Evolutionary conservation across 257 asterid genomes (phyloP), one percentile per base, ranked within the genome.

Genomic region (Nicotiana obtusifolia): DNA sequence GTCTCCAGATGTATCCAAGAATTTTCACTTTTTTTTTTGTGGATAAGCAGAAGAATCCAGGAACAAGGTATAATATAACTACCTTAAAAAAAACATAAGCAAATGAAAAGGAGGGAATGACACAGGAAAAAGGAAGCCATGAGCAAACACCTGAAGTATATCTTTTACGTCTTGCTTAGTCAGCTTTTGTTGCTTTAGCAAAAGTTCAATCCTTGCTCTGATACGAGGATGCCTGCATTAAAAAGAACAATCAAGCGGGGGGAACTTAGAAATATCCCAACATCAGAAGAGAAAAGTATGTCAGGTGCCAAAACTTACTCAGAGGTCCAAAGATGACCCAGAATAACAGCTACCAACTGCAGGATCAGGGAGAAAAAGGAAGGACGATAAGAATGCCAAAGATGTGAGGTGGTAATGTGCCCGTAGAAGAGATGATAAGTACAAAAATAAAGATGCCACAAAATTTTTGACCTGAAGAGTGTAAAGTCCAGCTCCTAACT

Each of bases 291-390:
- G 68, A 33, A 28, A 30, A 77, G 37, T 15, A 67, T 31, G 71
- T 28, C 65, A 78, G 85, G 84, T 80, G 80, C 78, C 68, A 44
- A 83, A 77, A 86, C 98, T 88, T 89, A 94, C 99, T 94, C 99
- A 14, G 98, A 96, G 47, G 98, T 93, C 99, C 99, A 94, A 83
- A 96, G 97, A 86, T 96, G 98, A 68, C 99, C 97, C 83, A 96
- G 89, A 81, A 94, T 92, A 78, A 92, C 98, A 80, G 94, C 93
- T 80, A 96, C 90, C 85, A 96, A 87, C 99, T 96, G 95, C 93
- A 91, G 33, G 56, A 78, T 76, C 37, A 26, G 37, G 44, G 60
- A 79, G 64, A 73, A 56, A 65, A 81, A 13, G 31, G 26, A 14
- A 80, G 24, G 47, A 28, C 62, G 19, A 37, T 56, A 54, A 73